phyloP scores from a whole-genome alignment of 495 filamentous ascomycete species.

The Bathelium albidoporum region DNA sequence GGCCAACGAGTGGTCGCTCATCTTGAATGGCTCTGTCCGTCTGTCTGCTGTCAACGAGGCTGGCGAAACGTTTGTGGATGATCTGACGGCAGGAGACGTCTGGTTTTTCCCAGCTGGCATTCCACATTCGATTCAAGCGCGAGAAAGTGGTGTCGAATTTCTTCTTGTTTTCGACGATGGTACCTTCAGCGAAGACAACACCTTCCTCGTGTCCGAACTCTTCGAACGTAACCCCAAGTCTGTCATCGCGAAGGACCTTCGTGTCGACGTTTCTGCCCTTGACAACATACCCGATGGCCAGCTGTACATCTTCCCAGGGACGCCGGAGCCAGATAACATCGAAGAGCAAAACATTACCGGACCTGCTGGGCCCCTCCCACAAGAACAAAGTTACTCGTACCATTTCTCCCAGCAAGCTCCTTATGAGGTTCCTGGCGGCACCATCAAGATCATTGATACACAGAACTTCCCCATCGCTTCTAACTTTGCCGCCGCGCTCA shows the following conservation, averaged over 20 bases:
- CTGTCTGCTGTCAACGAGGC: constrained; percentile 52
- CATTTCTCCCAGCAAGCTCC: constrained; percentile 56
- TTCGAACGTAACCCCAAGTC: constrained; percentile 51
- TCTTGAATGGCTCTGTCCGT: constrained; percentile 55
- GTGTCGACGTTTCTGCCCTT: constrained; percentile 43
- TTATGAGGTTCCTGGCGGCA: constrained; percentile 49
- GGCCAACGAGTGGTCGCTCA: constrained; percentile 54
- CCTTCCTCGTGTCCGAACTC: constrained; percentile 56
- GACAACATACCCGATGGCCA: constrained; percentile 48
- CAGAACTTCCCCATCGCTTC: constrained; percentile 49
- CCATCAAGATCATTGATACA: constrained; percentile 58
- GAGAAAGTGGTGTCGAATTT: constrained; percentile 56
- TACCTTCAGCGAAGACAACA: constrained; percentile 57
- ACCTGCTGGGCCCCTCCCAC: constrained; percentile 45
- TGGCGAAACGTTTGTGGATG: constrained; percentile 55
- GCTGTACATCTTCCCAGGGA: constrained; percentile 62
- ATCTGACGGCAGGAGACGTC: constrained; percentile 55
- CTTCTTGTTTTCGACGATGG: constrained; percentile 62
- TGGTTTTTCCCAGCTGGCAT: constrained; percentile 63
- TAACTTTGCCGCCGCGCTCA: constrained; percentile 52
- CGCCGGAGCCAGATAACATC: constrained; percentile 49
- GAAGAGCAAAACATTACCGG: constrained; percentile 52
- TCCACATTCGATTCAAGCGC: constrained; percentile 58
- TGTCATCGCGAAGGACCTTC: constrained; percentile 55
- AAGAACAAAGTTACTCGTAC: constrained; percentile 48